These are phyloP conservation scores for Penicillium oxalicum DNA, from an alignment of 2,329 filamentous ascomycete genomes.

Conservation along the genomic window DNA sequence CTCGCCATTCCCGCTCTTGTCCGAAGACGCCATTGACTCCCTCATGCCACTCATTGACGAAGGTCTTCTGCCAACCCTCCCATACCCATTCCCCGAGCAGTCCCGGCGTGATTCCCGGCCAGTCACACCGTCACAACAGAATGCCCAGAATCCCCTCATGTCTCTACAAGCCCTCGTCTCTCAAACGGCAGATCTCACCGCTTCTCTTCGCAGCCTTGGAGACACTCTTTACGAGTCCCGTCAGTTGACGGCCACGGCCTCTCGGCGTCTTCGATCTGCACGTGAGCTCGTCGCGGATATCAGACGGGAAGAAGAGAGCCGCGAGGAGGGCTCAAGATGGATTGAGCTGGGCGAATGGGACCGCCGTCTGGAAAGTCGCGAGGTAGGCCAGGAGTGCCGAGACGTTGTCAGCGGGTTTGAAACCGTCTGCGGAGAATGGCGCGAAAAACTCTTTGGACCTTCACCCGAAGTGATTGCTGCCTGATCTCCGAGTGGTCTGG, in stretches of 20 bases:
- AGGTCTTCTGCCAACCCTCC: slow-evolving; percentile 48
- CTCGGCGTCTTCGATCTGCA: slow-evolving; percentile 70
- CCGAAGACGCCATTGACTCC: slow-evolving; percentile 50
- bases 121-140: slow-evolving; percentile 26
- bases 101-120: slow-evolving; percentile 23
- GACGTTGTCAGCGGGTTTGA: slow-evolving; percentile 92
- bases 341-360: slow-evolving; percentile 79
- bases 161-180: slow-evolving; percentile 64
- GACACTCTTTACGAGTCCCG: slow-evolving; percentile 93
- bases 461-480: slow-evolving; percentile 30
- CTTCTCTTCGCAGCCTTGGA: slow-evolving; percentile 76
- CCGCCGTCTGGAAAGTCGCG: slow-evolving; percentile 64
- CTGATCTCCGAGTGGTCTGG: slow-evolving; percentile 8
- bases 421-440: slow-evolving; percentile 78
- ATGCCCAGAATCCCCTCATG: slow-evolving; percentile 47
- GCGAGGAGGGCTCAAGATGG: slow-evolving; percentile 77
- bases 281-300: slow-evolving; percentile 83
- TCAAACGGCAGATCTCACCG: slow-evolving; percentile 66
- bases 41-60: slow-evolving; percentile 52
- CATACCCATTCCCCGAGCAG: slow-evolving; percentile 39
- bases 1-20: slow-evolving; percentile 50
- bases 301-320: slow-evolving; percentile 71
- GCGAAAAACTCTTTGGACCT: slow-evolving; percentile 62
- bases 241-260: slow-evolving; percentile 77
- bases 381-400: slow-evolving; percentile 76